Percentiles rank a stretch among this genome's conserved stretches.
Conservation (phyloP, 2,329 filamentous ascomycete species). For the Scedosporium apiospermum region DNA sequence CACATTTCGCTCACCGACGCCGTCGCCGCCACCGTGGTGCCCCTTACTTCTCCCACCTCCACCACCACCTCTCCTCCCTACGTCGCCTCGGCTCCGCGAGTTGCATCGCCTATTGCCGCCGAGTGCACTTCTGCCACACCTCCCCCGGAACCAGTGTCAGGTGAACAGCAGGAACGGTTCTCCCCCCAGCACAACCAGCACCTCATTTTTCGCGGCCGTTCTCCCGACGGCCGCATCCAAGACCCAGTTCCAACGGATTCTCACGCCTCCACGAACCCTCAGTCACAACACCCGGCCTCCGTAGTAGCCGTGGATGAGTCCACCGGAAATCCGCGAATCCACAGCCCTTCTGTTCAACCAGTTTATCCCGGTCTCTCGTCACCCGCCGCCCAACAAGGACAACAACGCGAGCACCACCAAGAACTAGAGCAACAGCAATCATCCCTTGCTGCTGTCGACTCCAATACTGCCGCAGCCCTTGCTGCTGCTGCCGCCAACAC, state of each 20-base stretch:
- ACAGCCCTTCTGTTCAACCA: slow-evolving; percentile 22
- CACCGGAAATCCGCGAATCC: slow-evolving; percentile 17
- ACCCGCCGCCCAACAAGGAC: slow-evolving; percentile 10
- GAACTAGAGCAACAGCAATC: slow-evolving; percentile 5
- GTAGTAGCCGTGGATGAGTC: slow-evolving; percentile 13
- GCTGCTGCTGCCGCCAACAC: slow-evolving; percentile 1
- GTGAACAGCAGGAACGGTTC: slow-evolving; percentile 9
- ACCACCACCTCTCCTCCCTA: background rate
- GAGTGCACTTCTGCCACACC: background rate
- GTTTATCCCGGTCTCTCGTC: slow-evolving; percentile 17
- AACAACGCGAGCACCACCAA: slow-evolving; percentile 5
- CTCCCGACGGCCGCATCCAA: slow-evolving; percentile 31
- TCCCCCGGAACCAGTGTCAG: background rate
- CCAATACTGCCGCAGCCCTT: no score
- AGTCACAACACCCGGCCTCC: slow-evolving; percentile 5
- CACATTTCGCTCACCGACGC: slow-evolving; percentile 9
- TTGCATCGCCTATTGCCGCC: slow-evolving; percentile 1
- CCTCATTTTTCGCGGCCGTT: slow-evolving; percentile 27
- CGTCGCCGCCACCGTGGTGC: slow-evolving; percentile 12
- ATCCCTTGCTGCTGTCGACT: background rate
- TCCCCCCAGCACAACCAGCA: slow-evolving; percentile 11
- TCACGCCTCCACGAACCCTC: slow-evolving; percentile 18
- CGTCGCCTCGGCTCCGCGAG: slow-evolving; percentile 5
- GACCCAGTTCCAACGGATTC: slow-evolving; percentile 38
- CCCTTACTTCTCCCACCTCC: background rate